These are phyloP conservation scores for Kokia cookei DNA, from an alignment of 441 rosid genomes.

Conservation along the genomic window DNA sequence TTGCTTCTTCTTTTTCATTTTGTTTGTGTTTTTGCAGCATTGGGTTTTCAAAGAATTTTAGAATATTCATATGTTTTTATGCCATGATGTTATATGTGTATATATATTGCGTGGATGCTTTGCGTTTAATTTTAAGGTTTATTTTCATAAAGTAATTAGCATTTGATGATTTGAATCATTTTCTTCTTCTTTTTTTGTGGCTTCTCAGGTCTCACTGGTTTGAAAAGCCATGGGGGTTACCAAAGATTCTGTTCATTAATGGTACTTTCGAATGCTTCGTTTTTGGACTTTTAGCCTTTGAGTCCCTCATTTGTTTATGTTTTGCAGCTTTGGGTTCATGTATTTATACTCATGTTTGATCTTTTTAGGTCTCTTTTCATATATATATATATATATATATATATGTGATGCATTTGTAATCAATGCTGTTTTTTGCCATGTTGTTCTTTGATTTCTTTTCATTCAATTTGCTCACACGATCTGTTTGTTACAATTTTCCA, in stretches of 20 bases:
- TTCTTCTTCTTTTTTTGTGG: not conserved
- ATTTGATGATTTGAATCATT: too few relatives aligned
- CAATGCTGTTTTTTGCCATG: not conserved
- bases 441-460: not conserved
- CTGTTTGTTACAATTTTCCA: not conserved
- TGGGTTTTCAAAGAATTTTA: too few relatives aligned
- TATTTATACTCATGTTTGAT: not conserved
- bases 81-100: too few relatives aligned
- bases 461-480: not conserved
- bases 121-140: too few relatives aligned
- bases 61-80: too few relatives aligned
- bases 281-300: not conserved
- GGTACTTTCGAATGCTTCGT: slow-evolving; percentile 10
- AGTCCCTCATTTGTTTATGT: not conserved
- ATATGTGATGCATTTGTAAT: not conserved
- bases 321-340: not conserved
- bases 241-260: slow-evolving; percentile 14
- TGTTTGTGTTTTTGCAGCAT: too few relatives aligned
- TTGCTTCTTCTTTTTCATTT: too few relatives aligned
- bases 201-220: slow-evolving; percentile 13
- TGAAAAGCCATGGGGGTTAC: slow-evolving; percentile 22
- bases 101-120: too few relatives aligned
- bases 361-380: not conserved
- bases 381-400: too few relatives aligned
- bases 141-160: too few relatives aligned